phyloP scores from a whole-genome alignment of 129 eudicot species.

The Pittosporum tobira region DNA sequence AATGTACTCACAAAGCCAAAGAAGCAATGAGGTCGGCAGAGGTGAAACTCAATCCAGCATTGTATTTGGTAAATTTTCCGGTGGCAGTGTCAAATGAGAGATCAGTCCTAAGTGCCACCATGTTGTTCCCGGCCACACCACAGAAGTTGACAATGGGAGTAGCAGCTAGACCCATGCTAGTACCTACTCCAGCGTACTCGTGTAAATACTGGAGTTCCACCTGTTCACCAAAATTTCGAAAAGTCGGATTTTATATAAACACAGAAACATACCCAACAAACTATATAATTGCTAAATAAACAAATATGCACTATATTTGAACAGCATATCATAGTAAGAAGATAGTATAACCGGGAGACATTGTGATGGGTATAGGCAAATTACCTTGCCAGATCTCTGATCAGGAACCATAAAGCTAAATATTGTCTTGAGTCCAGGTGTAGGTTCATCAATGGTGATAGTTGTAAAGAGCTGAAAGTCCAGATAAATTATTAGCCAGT shows the following conservation, averaged over 20 bases:
- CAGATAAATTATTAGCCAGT: background rate
- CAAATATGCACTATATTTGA: no score
- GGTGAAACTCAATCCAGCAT: conserved; percentile 19
- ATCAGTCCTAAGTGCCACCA: no score
- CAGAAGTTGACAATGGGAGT: no score
- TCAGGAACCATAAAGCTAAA: conserved; percentile 42
- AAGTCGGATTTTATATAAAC: background rate
- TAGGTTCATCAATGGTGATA: conserved; percentile 52
- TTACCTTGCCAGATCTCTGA: conserved; percentile 57
- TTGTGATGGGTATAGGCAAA: no score
- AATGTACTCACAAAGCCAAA: conserved; percentile 15
- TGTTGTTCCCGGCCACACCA: no score
- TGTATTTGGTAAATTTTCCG: conserved; percentile 21
- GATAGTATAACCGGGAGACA: background rate
- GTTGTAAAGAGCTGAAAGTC: conserved; percentile 35
- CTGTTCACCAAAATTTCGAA: no score
- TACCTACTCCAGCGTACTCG: no score
- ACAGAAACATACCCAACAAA: background rate
- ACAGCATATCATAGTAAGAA: no score
- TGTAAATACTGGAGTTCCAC: no score
- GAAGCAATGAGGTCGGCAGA: conserved; percentile 18
- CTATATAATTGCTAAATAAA: background rate
- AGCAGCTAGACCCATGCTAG: no score
- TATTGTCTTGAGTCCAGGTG: conserved; percentile 64
- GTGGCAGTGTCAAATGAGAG: no score